Base-by-base conservation (phyloP, 2,329 filamentous ascomycete genomes). In the Metarhizium brunneum region DNA sequence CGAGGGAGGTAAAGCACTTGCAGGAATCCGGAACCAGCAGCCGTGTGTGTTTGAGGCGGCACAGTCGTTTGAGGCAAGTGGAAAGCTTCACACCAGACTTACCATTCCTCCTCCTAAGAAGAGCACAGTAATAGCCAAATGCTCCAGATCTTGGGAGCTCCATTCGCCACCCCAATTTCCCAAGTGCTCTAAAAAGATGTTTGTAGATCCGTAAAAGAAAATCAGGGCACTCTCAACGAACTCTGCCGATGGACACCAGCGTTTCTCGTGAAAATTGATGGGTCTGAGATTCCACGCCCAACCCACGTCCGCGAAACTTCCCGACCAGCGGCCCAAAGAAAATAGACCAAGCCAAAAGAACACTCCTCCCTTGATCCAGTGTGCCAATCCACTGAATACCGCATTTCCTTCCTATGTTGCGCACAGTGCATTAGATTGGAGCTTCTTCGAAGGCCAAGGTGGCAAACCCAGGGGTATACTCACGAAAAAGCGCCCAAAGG, bases 221-320 rank as follows among this genome's bases (percentile, higher is more conserved):
- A 97, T 96, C 61, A 96, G 82, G 56, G 87, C 85, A 38, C 90
- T 95, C 71, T 97, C 92, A 51, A 87, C 83, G 63, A 95, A 96
- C 72, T 97, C 92, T 29, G 89, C 90, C 0, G 88, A 88, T 1
- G 88, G 88, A 52, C 83, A 83, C 81, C 86, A 87, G 65, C 20
- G 20, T 29, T 77, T 82, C 60, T 81, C 78, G 18, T 83, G 78
- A 13, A 61, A 58, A 16, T 64, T 65, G 58, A 70, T 76, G 3
- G 90, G 90, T 57, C 88, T 87, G 57, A 92, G 71, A 65, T 97
- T 97, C 92, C 92, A 96, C 0, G 91, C 90, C 92, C 92, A 97
- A 61, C 92, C 92, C 56, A 92, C 80, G 58, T 96, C 89, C 56
- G 88, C 85, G 68, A 95, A 97, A 68, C 88, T 88, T 30, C 92